phyloP scores from a whole-genome alignment of 192 early-diverging fungal species.

The Backusella sp. region DNA sequence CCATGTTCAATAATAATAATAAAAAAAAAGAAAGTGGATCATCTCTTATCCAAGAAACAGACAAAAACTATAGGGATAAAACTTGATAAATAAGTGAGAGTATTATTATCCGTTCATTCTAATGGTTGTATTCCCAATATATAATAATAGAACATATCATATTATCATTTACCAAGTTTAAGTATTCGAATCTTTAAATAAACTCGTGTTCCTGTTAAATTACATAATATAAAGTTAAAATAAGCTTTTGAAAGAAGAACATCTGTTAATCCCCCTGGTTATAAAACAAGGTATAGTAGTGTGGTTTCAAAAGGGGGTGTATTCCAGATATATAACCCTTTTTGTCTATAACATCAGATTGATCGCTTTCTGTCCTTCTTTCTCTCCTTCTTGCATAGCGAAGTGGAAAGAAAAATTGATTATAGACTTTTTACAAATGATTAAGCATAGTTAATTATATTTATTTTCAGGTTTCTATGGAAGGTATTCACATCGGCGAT shows the following conservation, averaged over 20 bases:
- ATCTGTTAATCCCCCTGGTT: background rate
- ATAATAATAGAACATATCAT: too few species aligned
- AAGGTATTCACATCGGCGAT: background rate
- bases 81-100: background rate
- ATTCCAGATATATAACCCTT: background rate
- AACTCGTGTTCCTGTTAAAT: background rate
- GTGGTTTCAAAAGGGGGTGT: background rate
- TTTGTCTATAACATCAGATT: background rate
- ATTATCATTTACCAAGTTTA: background rate
- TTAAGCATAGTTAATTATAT: background rate
- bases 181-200: background rate
- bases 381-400: background rate
- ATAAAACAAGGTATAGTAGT: background rate
- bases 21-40: background rate
- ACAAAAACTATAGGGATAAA: background rate
- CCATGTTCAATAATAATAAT: background rate
- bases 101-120: background rate
- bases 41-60: background rate
- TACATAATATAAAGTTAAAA: background rate
- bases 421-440: background rate
- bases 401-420: background rate
- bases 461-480: background rate
- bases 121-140: too few species aligned
- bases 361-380: too few species aligned
- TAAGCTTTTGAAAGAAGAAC: background rate